A percentile compares a stretch with the other conserved stretches of the same genome.
phyloP scores from a whole-genome alignment of 139 green algal genomes.

The Chlorella sorokiniana region DNA sequence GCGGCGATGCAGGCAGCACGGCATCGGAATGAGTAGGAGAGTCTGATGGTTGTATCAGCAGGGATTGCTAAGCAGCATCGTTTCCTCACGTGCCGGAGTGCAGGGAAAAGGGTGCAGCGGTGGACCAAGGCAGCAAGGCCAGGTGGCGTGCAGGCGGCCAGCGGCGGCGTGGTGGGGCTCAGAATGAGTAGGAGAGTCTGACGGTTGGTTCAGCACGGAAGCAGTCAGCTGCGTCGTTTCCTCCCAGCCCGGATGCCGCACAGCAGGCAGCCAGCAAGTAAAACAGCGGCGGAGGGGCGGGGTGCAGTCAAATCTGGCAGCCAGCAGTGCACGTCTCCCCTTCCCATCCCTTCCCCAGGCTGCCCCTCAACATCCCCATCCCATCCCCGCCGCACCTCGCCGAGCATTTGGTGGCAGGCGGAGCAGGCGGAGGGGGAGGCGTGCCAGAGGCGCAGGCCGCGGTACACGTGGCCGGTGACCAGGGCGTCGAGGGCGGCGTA shows the following conservation, averaged over 20 bases:
- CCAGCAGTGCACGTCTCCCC: too few species aligned
- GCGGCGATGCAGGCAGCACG: background rate
- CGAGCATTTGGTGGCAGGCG: constrained; percentile 34
- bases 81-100: background rate
- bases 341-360: too few species aligned
- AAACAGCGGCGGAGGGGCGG: too few species aligned
- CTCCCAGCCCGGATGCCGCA: background rate
- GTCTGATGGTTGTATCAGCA: background rate
- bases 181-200: constrained; percentile 56
- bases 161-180: constrained; percentile 12
- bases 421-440: constrained; percentile 39
- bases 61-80: background rate
- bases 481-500: constrained; percentile 51
- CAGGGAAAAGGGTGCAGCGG: too few species aligned
- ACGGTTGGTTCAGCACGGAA: constrained; percentile 27
- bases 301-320: too few species aligned
- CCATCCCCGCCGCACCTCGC: constrained; percentile 15
- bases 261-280: background rate
- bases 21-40: constrained; percentile 4
- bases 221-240: constrained; percentile 12
- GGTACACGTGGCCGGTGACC: constrained; percentile 42
- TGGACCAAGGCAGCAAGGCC: background rate
- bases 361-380: too few species aligned
- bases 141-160: too few species aligned
- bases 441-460: constrained; percentile 45